These are phyloP conservation scores for Firmiana major DNA, from an alignment of 345 rosid species.

Conservation along the genomic window DNA sequence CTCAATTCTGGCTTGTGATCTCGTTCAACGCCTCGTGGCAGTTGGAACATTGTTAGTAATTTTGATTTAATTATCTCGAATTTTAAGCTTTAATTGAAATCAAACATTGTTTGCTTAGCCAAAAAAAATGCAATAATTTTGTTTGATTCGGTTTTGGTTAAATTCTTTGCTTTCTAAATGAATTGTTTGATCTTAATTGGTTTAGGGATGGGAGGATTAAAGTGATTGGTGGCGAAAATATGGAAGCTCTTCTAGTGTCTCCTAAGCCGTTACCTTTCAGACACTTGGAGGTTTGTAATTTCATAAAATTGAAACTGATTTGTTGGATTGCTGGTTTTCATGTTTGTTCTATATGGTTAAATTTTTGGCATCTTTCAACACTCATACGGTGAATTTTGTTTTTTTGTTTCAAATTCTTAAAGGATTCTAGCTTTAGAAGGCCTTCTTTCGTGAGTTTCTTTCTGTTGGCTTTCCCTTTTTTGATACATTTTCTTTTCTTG, in stretches of 20 bases:
- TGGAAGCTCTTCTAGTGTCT: constrained; percentile 76
- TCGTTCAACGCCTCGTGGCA: constrained; percentile 72
- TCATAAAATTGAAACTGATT: not conserved
- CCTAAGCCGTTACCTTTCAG: constrained; percentile 69
- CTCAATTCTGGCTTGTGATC: constrained; percentile 75
- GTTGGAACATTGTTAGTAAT: constrained; percentile 71
- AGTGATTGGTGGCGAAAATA: constrained; percentile 72
- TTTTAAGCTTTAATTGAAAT: constrained; percentile 6
- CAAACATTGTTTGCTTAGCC: not conserved
- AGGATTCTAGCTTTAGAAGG: not conserved
- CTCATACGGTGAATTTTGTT: not conserved
- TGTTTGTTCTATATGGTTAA: constrained; percentile 1
- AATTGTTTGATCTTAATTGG: constrained; percentile 5
- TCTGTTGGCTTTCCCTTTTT: not conserved
- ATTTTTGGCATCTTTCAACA: not conserved
- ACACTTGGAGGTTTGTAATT: constrained; percentile 57
- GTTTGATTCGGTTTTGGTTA: not conserved
- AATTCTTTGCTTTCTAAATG: not conserved
- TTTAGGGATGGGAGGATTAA: constrained; percentile 87
- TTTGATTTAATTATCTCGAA: not conserved
- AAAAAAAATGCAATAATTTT: not conserved
- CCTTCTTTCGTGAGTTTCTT: not conserved
- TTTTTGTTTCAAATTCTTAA: not conserved
- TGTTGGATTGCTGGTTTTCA: not conserved
- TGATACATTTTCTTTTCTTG: constrained; percentile 9